Percentiles rank a stretch among this genome's conserved stretches.
These are phyloP conservation scores for Penicillium lagena DNA, from an alignment of 495 filamentous ascomycete genomes.

Conservation along the genomic window DNA sequence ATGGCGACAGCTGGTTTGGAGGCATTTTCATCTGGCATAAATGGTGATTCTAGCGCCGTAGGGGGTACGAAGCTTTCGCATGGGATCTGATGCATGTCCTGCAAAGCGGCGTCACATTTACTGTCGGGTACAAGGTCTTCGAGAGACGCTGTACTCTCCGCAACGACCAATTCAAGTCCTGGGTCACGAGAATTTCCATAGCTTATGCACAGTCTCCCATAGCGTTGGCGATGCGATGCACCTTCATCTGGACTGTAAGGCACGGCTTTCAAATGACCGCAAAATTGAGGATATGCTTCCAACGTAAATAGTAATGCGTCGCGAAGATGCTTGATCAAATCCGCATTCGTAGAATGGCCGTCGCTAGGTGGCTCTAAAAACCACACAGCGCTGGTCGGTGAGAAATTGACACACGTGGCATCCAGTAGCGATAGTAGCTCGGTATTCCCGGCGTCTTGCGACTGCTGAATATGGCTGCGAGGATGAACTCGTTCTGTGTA, in stretches of 20 bases:
- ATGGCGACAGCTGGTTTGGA: slow-evolving; percentile 27
- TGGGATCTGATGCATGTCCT: slow-evolving; percentile 14
- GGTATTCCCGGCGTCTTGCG: no score
- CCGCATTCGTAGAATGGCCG: background rate
- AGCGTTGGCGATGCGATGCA: slow-evolving; percentile 20
- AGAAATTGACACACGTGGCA: slow-evolving; percentile 20
- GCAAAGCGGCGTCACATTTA: slow-evolving; percentile 14
- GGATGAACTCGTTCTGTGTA: no score
- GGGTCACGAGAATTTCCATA: slow-evolving; percentile 27
- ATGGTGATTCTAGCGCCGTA: background rate
- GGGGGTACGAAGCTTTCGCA: slow-evolving; percentile 7
- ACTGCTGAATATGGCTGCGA: no score
- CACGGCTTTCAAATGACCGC: slow-evolving; percentile 18
- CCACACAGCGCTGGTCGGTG: slow-evolving; percentile 18
- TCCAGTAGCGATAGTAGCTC: slow-evolving; percentile 21
- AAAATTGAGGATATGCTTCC: slow-evolving; percentile 26
- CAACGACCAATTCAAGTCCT: slow-evolving; percentile 27
- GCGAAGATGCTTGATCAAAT: slow-evolving; percentile 13
- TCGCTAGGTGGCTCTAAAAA: slow-evolving; percentile 13
- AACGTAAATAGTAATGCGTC: slow-evolving; percentile 17
- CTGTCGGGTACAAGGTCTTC: slow-evolving; percentile 21
- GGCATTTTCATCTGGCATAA: slow-evolving; percentile 1
- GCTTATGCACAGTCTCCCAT: slow-evolving; percentile 24
- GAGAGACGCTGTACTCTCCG: slow-evolving; percentile 11
- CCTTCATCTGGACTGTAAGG: slow-evolving; percentile 1